Evolutionary conservation across 1,284 basidiomycete genomes (phyloP).

Genomic region (Heterobasidion occidentale): DNA sequence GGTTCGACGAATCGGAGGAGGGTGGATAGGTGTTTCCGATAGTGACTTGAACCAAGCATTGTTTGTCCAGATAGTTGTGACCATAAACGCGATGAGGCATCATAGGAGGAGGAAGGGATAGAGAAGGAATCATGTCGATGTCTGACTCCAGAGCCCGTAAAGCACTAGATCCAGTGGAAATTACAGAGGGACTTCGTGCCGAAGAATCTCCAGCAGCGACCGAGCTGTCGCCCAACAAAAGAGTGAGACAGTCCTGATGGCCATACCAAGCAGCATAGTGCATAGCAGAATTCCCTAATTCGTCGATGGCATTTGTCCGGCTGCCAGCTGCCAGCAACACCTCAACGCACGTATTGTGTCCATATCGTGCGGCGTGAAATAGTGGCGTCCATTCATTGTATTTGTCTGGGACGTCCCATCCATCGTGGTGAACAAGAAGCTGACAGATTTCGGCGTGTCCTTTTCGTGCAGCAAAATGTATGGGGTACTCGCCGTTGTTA

Average conservation of each 20-base stretch:
- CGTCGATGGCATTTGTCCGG: constrained; percentile 72
- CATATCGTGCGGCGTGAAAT: constrained; percentile 92
- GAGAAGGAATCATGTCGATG: constrained; percentile 87
- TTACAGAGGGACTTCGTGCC: constrained; percentile 15
- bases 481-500: constrained; percentile 92
- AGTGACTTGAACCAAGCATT: constrained; percentile 81
- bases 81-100: constrained; percentile 93
- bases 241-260: constrained; percentile 71
- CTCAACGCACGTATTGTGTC: constrained; percentile 70
- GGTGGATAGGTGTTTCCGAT: constrained; percentile 60
- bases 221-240: constrained; percentile 39
- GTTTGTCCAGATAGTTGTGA: constrained; percentile 87
- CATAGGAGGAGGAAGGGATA: constrained; percentile 95
- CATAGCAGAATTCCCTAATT: constrained; percentile 79
- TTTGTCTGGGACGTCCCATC: constrained; percentile 90
- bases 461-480: constrained; percentile 96
- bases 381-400: constrained; percentile 98
- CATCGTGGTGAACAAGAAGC: constrained; percentile 68
- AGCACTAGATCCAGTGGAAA: constrained; percentile 13
- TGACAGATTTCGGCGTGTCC: constrained; percentile 83
- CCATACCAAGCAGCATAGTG: constrained; percentile 99
- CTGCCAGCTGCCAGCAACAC: constrained; percentile 78
- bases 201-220: not conserved
- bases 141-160: constrained; percentile 47
- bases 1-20: constrained; percentile 15